A percentile compares a stretch with the other conserved stretches of the same genome.
Evolutionary conservation across 352 stramenopile species (phyloP).

Genomic region (Pythium diclinum): DNA sequence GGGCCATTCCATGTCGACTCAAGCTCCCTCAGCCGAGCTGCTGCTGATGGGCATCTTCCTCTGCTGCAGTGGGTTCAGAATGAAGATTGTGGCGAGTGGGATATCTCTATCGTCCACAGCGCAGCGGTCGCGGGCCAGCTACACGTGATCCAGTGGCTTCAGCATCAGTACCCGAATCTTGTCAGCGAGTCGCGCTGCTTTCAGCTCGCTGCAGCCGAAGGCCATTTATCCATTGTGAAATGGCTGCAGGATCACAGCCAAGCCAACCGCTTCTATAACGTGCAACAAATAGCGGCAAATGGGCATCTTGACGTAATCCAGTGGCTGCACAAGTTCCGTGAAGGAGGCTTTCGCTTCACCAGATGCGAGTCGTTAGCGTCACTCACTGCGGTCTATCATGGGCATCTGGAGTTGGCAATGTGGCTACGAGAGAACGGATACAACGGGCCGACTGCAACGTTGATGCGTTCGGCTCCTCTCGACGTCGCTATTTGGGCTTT

Average conservation of each 20-base stretch:
- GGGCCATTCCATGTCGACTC: neutral
- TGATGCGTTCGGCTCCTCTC: neutral
- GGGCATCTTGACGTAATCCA: neutral
- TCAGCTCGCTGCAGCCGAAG: neutral
- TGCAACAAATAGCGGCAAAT: neutral
- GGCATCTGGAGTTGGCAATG: neutral
- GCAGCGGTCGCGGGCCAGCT: conserved; percentile 3
- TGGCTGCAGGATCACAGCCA: neutral
- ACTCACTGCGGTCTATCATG: neutral
- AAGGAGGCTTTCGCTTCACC: neutral
- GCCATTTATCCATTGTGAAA: neutral
- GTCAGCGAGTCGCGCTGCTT: neutral
- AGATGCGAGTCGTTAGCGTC: neutral
- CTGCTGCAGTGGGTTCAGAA: conserved; percentile 20
- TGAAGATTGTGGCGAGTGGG: conserved; percentile 17
- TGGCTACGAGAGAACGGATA: neutral
- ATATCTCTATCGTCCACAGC: neutral
- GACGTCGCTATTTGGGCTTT: neutral
- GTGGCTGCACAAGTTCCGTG: neutral
- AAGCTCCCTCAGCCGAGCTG: conserved; percentile 10
- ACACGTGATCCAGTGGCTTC: conserved; percentile 11
- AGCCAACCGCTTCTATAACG: neutral
- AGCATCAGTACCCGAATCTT: neutral
- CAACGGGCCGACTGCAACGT: neutral
- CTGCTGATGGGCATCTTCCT: conserved; percentile 10